A percentile compares a stretch with the other conserved stretches of the same genome.
These are phyloP conservation scores for Alternaria triticimaculans DNA, from an alignment of 2,329 filamentous ascomycete species.

Conservation along the genomic window DNA sequence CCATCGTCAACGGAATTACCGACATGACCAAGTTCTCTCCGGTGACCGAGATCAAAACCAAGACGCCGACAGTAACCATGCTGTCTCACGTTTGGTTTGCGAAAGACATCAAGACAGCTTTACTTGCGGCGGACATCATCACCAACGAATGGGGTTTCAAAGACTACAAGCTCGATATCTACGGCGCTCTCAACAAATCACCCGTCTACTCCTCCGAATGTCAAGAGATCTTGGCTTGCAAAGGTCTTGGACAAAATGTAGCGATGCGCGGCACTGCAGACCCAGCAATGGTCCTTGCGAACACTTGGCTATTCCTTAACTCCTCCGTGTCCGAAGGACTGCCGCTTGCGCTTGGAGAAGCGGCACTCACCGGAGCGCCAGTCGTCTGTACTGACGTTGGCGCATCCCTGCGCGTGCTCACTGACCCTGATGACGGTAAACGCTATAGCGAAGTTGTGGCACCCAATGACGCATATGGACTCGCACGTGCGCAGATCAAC, in stretches of 20 bases:
- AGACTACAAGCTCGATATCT: constrained; percentile 68
- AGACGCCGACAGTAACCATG: constrained; percentile 69
- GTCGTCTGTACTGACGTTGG: constrained; percentile 65
- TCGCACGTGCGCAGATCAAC: constrained; percentile 68
- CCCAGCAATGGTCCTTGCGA: constrained; percentile 55
- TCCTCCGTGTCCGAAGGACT: constrained; percentile 64
- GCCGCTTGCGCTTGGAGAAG: constrained; percentile 64
- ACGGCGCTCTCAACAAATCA: constrained; percentile 68
- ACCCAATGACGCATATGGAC: constrained; percentile 66
- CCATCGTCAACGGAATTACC: constrained; percentile 69
- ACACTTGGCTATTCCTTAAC: constrained; percentile 58
- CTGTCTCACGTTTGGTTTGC: constrained; percentile 65
- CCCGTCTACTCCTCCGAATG: constrained; percentile 67
- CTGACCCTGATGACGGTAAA: constrained; percentile 55
- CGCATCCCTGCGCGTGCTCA: constrained; percentile 63
- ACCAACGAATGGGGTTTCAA: constrained; percentile 71
- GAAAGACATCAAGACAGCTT: constrained; percentile 70
- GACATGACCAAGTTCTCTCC: constrained; percentile 69
- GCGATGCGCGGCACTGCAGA: constrained; percentile 64
- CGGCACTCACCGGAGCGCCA: constrained; percentile 63
- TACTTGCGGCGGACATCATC: constrained; percentile 69
- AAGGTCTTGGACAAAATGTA: constrained; percentile 58
- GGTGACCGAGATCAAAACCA: constrained; percentile 64
- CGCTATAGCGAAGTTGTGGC: constrained; percentile 68
- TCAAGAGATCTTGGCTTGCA: constrained; percentile 64